Base-by-base conservation (phyloP, 2,329 filamentous ascomycete genomes). In the Domatiomyces globalis region DNA sequence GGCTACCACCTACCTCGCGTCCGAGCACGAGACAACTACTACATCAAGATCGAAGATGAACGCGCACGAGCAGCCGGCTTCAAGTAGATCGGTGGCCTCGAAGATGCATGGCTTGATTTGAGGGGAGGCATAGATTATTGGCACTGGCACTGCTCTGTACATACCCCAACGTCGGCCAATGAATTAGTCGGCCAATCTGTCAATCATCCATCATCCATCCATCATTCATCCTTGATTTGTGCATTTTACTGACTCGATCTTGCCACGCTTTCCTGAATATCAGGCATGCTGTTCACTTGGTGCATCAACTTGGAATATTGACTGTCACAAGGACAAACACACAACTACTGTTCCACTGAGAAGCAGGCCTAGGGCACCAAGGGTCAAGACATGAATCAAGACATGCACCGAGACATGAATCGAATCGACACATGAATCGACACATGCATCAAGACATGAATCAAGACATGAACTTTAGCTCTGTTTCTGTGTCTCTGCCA, bases 1-100 rank as follows among this genome's bases (percentile, higher is more conserved):
- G 78, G 79, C 63, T 82, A 76, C 71, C 79, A 83, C 71, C 73
- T 83, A 51, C 79, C 78, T 63, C 71, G 76, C 59, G 77, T 81
- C 64, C 78, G 78, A 65, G 74, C 73, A 65, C 77, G 79, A 65
- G 79, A 83, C 67, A 63, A 71, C 62, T 80, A 75, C 72, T 83
- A 83, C 72, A 69, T 74, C 64, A 79, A 76, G 67, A 71, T 83
- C 56, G 79, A 83, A 68, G 73, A 78, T 61, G 71, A 81, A 69
- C 73, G 79, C 58, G 77, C 77, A 8, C 51, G 55, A 46, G 58
- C 61, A 8, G 59, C 59, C 15, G 59, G 59, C 15, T 50, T 61
- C 50, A 39, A 39, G 33, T 39, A 39, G 33, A 12, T 5, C 8
- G 33, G 10, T 10, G 10, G 33, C 33, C 2, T 15, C 15, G 33